Conservation (phyloP, 208 protist genomes). For the Trypanosomatidae sp. region DNA sequence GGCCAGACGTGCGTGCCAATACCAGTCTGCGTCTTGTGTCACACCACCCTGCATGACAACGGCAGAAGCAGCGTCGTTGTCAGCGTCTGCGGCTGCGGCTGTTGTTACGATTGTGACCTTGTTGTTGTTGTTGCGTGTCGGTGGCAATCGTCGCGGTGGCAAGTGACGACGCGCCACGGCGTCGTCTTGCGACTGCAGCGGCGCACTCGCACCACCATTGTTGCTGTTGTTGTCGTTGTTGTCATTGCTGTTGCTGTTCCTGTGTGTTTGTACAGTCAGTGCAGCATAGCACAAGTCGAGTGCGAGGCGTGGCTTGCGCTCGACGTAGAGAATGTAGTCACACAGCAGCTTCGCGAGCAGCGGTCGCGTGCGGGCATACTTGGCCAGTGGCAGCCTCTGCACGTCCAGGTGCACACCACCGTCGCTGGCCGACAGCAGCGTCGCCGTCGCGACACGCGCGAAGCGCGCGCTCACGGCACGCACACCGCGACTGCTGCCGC, state of each 20-base stretch:
- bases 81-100: too few species aligned
- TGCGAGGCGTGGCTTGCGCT: slow-evolving; percentile 86
- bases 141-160: neutral
- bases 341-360: slow-evolving; percentile 89
- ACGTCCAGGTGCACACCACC: slow-evolving; percentile 82
- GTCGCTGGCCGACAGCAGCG: slow-evolving; percentile 31
- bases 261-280: slow-evolving; percentile 7
- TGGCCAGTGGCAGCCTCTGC: slow-evolving; percentile 71
- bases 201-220: neutral
- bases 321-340: slow-evolving; percentile 91
- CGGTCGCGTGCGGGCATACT: slow-evolving; percentile 80
- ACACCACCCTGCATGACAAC: slow-evolving; percentile 26
- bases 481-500: too few species aligned
- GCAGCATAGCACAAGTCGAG: slow-evolving; percentile 76
- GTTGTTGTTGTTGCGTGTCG: slow-evolving; percentile 1
- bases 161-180: neutral
- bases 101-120: too few species aligned
- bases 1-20: slow-evolving; percentile 91
- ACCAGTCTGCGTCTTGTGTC: slow-evolving; percentile 81
- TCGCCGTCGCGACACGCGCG: slow-evolving; percentile 90
- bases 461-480: slow-evolving; percentile 85
- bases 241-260: neutral
- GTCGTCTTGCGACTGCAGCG: neutral
- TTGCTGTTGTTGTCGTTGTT: neutral
- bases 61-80: neutral